phyloP scores from a whole-genome alignment of 768 basidiomycete genomes.

The Hydnomerulius pinastri region DNA sequence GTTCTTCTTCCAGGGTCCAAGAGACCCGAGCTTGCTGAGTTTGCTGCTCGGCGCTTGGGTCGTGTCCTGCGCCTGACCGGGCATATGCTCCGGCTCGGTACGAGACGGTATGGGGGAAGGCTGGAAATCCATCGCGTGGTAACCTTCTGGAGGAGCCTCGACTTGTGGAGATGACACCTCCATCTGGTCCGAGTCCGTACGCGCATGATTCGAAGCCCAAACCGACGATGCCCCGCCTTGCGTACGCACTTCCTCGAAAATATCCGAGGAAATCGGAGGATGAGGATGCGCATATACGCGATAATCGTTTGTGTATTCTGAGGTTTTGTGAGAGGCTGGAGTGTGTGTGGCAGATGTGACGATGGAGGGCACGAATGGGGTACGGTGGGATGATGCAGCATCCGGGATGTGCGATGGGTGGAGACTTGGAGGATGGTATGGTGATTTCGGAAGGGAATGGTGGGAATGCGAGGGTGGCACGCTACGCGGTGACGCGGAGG shows the following conservation, averaged over 20 bases:
- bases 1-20: constrained; percentile 70
- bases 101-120: constrained; percentile 53
- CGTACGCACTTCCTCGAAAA: constrained; percentile 29
- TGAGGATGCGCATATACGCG: constrained; percentile 38
- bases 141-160: constrained; percentile 45
- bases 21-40: constrained; percentile 56
- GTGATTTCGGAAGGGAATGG: constrained; percentile 39
- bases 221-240: constrained; percentile 16
- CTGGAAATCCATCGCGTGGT: constrained; percentile 47
- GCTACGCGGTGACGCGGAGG: constrained; percentile 44
- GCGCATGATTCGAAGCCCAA: constrained; percentile 32
- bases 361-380: constrained; percentile 49
- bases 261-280: constrained; percentile 31
- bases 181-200: constrained; percentile 48
- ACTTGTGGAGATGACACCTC: constrained; percentile 52
- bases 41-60: constrained; percentile 49
- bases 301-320: constrained; percentile 36
- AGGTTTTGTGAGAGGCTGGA: constrained; percentile 33
- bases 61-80: constrained; percentile 39
- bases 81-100: constrained; percentile 37
- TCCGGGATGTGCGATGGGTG: constrained; percentile 46
- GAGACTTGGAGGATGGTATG: constrained; percentile 41
- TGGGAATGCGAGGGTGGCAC: constrained; percentile 54
- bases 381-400: constrained; percentile 53
- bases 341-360: constrained; percentile 31